phyloP scores from a whole-genome alignment of 164 flowering plant species.

The Macadamia tetraphylla region DNA sequence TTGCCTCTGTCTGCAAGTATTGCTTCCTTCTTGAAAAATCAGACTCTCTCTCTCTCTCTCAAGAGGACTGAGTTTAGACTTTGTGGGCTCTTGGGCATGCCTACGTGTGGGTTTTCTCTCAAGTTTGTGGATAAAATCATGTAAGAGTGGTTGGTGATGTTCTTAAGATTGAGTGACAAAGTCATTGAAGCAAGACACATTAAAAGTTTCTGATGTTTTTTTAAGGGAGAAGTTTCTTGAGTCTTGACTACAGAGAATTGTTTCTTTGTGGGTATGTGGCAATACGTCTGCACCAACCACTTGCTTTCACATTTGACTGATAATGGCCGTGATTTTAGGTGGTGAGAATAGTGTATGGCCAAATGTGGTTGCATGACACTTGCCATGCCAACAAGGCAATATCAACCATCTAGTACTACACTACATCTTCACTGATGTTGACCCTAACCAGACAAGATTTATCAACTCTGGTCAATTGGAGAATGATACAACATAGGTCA shows the following conservation, averaged over 20 bases:
- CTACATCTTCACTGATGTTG: too few relatives aligned
- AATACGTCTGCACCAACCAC: too few relatives aligned
- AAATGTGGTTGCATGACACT: neutral
- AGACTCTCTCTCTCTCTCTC: neutral
- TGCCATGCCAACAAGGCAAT: too few relatives aligned
- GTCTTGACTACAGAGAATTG: neutral
- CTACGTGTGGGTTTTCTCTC: neutral
- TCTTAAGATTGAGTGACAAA: neutral
- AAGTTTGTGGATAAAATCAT: neutral
- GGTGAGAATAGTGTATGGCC: neutral
- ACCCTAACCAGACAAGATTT: too few relatives aligned
- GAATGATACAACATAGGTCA: too few relatives aligned
- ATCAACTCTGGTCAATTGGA: too few relatives aligned
- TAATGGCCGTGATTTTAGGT: neutral
- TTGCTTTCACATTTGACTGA: too few relatives aligned
- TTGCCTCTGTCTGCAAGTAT: neutral
- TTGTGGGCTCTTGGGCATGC: neutral
- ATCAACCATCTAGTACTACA: too few relatives aligned
- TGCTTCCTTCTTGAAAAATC: neutral
- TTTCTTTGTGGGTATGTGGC: neutral
- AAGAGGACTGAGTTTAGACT: neutral
- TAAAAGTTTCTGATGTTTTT: neutral
- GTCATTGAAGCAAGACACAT: neutral
- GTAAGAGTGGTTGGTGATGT: neutral
- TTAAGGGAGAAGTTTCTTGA: neutral